Conservation (phyloP, 164 flowering plant genomes). For the Warburgia ugandensis region DNA sequence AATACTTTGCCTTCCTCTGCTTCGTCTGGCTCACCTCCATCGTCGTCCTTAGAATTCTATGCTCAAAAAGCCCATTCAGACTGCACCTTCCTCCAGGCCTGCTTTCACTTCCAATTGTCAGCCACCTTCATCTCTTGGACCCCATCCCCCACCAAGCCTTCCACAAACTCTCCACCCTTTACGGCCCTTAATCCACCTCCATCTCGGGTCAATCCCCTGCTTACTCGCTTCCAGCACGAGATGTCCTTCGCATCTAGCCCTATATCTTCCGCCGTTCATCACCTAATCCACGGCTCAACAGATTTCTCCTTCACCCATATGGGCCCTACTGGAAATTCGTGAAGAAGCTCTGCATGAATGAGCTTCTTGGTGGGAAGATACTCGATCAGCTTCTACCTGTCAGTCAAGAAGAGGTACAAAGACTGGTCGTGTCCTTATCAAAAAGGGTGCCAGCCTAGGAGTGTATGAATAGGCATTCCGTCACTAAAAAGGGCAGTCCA, state of each 20-base stretch:
- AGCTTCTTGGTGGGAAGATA: slow-evolving; percentile 34
- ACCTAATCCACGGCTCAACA: slow-evolving; percentile 29
- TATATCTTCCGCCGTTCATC: slow-evolving; percentile 19
- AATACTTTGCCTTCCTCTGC: slow-evolving; percentile 14
- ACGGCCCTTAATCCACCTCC: slow-evolving; percentile 46
- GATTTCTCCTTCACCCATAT: slow-evolving; percentile 44
- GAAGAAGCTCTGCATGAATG: slow-evolving; percentile 38
- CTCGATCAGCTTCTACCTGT: slow-evolving; percentile 23
- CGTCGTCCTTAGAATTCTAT: slow-evolving; percentile 14
- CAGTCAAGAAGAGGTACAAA: slow-evolving; percentile 22
- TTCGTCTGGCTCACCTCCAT: slow-evolving; percentile 20
- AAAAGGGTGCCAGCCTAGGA: too few species aligned
- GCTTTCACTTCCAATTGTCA: slow-evolving; percentile 36
- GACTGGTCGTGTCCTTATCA: slow-evolving; percentile 15
- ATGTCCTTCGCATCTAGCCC: slow-evolving; percentile 31
- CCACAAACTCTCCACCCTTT: slow-evolving; percentile 26
- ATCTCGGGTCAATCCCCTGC: slow-evolving; percentile 39
- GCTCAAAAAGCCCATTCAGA: slow-evolving; percentile 3
- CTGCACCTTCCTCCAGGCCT: slow-evolving; percentile 46
- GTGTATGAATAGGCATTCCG: too few species aligned
- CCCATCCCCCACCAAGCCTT: slow-evolving; percentile 42
- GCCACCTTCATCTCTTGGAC: slow-evolving; percentile 53
- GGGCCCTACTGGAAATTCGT: slow-evolving; percentile 64
- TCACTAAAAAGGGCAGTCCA: too few species aligned
- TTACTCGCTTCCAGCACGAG: slow-evolving; percentile 46